A percentile compares a stretch with the other conserved stretches of the same genome.
Conservation (phyloP, 768 basidiomycete genomes). For the Inosperma sp. region DNA sequence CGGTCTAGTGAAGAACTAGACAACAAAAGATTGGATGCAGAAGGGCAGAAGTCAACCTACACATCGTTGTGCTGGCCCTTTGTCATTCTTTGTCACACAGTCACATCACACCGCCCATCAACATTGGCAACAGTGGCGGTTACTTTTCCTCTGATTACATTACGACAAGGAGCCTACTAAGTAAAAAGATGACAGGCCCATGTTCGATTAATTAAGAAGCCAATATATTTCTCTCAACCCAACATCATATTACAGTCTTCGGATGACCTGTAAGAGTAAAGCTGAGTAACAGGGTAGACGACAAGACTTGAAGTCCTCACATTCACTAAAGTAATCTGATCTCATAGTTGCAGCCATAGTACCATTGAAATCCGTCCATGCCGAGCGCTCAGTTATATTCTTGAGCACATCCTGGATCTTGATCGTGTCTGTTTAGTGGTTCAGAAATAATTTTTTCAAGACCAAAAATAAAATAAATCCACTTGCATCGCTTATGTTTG, state of each 20-base stretch:
- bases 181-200: no score
- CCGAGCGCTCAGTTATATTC: slow-evolving; percentile 23
- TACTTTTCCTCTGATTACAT: no score
- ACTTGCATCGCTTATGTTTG: slow-evolving; percentile 23
- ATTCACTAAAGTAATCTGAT: slow-evolving; percentile 26
- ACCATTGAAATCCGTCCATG: slow-evolving; percentile 24
- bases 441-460: not conserved
- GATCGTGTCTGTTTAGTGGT: slow-evolving; percentile 17
- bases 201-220: no score
- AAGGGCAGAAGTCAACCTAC: slow-evolving; percentile 17
- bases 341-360: slow-evolving; percentile 26
- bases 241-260: slow-evolving; percentile 16
- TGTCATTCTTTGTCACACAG: not conserved
- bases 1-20: slow-evolving; percentile 65
- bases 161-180: no score
- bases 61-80: slow-evolving; percentile 6
- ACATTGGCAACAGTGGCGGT: no score
- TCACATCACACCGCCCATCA: no score
- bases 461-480: not conserved
- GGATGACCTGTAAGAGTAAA: slow-evolving; percentile 19
- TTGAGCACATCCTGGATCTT: slow-evolving; percentile 25
- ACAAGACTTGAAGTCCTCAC: slow-evolving; percentile 11
- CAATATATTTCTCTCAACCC: not conserved
- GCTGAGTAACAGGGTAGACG: slow-evolving; percentile 2
- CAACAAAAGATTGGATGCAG: slow-evolving; percentile 33